Evolutionary conservation across 1,139 yeast genomes (phyloP).

Genomic region (Blastobotrys arbuscula): DNA sequence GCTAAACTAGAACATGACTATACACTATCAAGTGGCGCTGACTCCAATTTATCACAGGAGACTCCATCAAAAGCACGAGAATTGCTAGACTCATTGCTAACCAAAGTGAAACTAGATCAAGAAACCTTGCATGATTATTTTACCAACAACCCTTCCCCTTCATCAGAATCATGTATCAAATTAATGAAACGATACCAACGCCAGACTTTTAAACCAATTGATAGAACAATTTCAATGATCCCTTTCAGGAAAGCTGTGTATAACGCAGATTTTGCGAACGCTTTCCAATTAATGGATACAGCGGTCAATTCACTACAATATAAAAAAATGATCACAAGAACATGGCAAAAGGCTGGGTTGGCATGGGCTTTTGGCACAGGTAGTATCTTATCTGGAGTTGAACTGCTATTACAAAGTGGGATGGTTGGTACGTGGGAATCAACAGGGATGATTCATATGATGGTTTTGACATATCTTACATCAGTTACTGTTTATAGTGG

Average conservation of each 20-base stretch:
- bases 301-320: constrained; percentile 49
- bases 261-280: constrained; percentile 53
- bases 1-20: constrained; percentile 18
- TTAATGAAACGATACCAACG: constrained; percentile 24
- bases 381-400: constrained; percentile 31
- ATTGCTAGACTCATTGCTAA: constrained; percentile 20
- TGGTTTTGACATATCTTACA: constrained; percentile 57
- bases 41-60: constrained; percentile 20
- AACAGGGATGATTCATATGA: constrained; percentile 44
- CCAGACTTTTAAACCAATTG: constrained; percentile 30
- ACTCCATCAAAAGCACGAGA: constrained; percentile 19
- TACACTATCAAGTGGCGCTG: constrained; percentile 18
- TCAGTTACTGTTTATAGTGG: constrained; percentile 52
- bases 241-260: constrained; percentile 57
- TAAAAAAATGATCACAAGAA: constrained; percentile 18
- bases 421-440: constrained; percentile 39
- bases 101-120: constrained; percentile 15
- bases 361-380: constrained; percentile 36
- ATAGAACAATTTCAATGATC: constrained; percentile 47
- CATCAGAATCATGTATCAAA: constrained; percentile 21
- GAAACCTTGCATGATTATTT: constrained; percentile 24
- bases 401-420: constrained; percentile 32
- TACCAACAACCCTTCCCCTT: constrained; percentile 24
- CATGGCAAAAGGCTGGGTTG: constrained; percentile 25
- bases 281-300: constrained; percentile 52